A percentile compares a stretch with the other conserved stretches of the same genome.
phyloP scores from a whole-genome alignment of 208 protist species.

The Spongospora subterranea region DNA sequence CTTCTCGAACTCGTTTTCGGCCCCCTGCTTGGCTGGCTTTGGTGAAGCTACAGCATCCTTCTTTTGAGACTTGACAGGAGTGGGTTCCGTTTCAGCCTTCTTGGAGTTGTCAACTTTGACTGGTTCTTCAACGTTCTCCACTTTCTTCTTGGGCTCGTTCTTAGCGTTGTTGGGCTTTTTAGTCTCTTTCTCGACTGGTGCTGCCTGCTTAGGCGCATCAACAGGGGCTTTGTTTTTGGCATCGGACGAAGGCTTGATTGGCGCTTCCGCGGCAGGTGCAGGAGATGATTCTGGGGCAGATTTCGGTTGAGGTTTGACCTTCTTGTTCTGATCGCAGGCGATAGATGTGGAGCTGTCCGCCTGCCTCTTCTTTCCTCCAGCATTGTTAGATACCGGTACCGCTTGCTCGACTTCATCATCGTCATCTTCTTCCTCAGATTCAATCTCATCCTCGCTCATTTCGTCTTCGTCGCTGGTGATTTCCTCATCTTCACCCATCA shows the following conservation, averaged over 20 bases:
- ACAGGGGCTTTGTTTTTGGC: not conserved
- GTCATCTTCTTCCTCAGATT: not conserved
- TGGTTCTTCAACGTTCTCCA: not conserved
- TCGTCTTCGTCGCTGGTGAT: slow-evolving; percentile 13
- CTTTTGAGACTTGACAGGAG: not conserved
- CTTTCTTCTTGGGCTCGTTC: slow-evolving; percentile 10
- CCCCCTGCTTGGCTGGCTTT: not conserved
- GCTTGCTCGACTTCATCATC: slow-evolving; percentile 23
- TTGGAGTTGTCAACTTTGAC: not conserved
- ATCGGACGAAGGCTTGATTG: not conserved
- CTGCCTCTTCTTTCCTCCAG: not conserved
- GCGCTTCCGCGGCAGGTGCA: not conserved
- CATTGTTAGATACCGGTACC: not conserved
- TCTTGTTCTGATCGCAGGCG: not conserved
- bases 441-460: not conserved
- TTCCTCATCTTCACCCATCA: slow-evolving; percentile 1
- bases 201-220: not conserved
- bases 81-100: not conserved
- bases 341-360: not conserved
- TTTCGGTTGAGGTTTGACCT: slow-evolving; percentile 12
- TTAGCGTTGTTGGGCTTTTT: not conserved
- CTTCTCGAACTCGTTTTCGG: not conserved
- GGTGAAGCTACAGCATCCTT: not conserved
- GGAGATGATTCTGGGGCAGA: not conserved
- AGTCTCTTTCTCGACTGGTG: not conserved